These are phyloP conservation scores for Phytophthora quininea DNA, from an alignment of 352 stramenopile species.

Conservation along the genomic window DNA sequence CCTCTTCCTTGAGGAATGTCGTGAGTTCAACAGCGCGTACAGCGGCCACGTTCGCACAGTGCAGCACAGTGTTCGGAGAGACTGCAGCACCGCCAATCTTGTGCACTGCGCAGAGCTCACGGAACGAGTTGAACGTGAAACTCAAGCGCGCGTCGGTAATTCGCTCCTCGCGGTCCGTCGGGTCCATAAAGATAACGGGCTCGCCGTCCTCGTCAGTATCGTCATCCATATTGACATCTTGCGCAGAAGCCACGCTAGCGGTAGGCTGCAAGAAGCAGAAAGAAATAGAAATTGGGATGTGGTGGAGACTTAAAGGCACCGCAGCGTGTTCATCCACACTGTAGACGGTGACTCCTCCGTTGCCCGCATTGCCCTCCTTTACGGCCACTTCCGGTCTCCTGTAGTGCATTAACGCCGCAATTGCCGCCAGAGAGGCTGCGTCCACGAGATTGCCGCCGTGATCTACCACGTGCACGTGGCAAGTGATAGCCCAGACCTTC, in stretches of 20 bases:
- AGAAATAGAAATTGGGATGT: conserved; percentile 96
- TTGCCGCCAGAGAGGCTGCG: conserved; percentile 90
- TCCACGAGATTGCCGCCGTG: conserved; percentile 93
- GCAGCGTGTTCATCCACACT: conserved; percentile 89
- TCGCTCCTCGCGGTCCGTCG: conserved; percentile 88
- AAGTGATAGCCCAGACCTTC: conserved; percentile 94
- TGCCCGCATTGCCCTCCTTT: conserved; percentile 29
- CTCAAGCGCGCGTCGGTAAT: conserved; percentile 88
- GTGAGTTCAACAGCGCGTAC: conserved; percentile 80
- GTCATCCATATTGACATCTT: conserved; percentile 11
- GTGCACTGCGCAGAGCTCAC: conserved; percentile 89
- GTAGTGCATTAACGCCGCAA: conserved; percentile 95
- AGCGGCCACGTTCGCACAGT: conserved; percentile 78
- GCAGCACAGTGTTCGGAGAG: conserved; percentile 70
- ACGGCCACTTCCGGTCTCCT: conserved; percentile 90
- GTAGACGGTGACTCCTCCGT: conserved; percentile 66
- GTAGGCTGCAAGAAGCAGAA: conserved; percentile 81
- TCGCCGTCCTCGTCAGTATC: conserved; percentile 38
- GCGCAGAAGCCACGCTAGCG: conserved; percentile 9
- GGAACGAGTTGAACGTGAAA: conserved; percentile 93
- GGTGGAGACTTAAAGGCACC: conserved; percentile 93
- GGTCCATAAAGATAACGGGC: conserved; percentile 88
- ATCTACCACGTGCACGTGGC: conserved; percentile 92
- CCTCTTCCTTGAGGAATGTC: conserved; percentile 80
- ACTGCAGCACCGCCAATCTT: conserved; percentile 88